Evolutionary conservation across 306 rosid genomes (phyloP), one percentile per base, ranked within the genome.

Genomic region (Quercus variabilis): DNA sequence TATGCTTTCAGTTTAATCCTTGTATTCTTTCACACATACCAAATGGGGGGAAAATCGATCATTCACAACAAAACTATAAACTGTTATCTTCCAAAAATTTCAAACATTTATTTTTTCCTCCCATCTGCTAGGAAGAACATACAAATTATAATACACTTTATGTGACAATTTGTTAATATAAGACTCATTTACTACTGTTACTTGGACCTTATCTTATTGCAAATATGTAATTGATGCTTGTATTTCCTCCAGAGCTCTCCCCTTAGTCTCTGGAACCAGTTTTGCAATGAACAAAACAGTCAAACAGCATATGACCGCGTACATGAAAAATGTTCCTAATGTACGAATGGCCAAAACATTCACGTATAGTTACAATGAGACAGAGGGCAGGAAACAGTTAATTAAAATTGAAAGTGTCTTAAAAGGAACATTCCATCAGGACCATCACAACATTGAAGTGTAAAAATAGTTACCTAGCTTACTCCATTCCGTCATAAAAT

Each of bases 401-500:
- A 28, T 2, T 64, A 30, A 19, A 65, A 3, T 30, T 1, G 49
- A 1, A 3, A 31, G 71, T 31, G 46, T 58, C 1, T 25, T 18
- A 63, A 28, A 63, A 18, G 2, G 3, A 1, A 11, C 11, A 7
- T 38, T 38, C 46, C 46, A 38, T 38, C 43, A 6, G 43, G 43
- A 38, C 43, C 54, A 46, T 49, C 14, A 49, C 46, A 38, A 38
- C 11, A 8, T 38, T 38, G 11, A 7, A 38, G 46, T 38, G 46
- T 38, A 15, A 9, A 38, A 8, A 38, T 38, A 38, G 46, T 63
- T 64, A 75, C 87, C 90, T 81, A 86, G 62, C 58, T 78, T 71
- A 79, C 83, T 87, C 90, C 90, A 87, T 57, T 84, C 84, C 78
- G 80, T 71, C 74, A 87, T 71, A 21, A 81, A 76, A 74, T 76